Base-by-base conservation (phyloP, 805 yeast species). In the Suhomyces canberraensis region DNA sequence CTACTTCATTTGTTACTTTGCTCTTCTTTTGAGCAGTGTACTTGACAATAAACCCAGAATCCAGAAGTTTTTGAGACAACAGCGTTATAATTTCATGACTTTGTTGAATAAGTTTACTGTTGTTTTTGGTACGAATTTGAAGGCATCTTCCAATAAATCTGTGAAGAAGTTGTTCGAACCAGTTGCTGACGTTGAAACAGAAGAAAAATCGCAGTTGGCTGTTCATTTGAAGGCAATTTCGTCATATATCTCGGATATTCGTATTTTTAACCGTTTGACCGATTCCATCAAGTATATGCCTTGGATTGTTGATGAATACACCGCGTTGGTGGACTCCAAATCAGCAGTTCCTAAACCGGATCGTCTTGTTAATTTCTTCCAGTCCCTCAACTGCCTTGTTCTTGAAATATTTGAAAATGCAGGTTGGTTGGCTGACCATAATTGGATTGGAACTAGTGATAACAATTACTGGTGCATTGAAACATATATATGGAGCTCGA, bases 361-460 rank as follows among this genome's bases (percentile, higher is more conserved):
- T 44, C 46, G 71, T 13, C 45, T 64, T 28, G 39, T 68, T 42
- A 65, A 65, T 40, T 54, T 66, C 11, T 44, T 55, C 13, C 74
- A 68, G 46, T 54, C 73, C 3, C 38, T 68, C 36, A 67, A 66
- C 42, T 66, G 73, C 42, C 54, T 66, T 33, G 50, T 63, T 3
- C 54, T 68, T 37, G 73, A 68, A 44, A 45, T 63, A 8, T 46
- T 68, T 15, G 74, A 68, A 36, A 68, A 67, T 40, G 67, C 62
- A 5, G 74, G 74, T 8, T 68, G 73, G 73, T 45, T 67, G 34
- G 65, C 71, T 4, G 74, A 68, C 18, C 74, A 68, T 44, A 61
- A 68, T 46, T 68, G 71, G 69, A 56, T 68, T 8, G 67, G 67
- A 18, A 68, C 73, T 18, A 40, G 40, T 27, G 69, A 68, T 47